These are phyloP conservation scores for Ogataea chonburiensis DNA, from an alignment of 805 yeast species.

Conservation along the genomic window DNA sequence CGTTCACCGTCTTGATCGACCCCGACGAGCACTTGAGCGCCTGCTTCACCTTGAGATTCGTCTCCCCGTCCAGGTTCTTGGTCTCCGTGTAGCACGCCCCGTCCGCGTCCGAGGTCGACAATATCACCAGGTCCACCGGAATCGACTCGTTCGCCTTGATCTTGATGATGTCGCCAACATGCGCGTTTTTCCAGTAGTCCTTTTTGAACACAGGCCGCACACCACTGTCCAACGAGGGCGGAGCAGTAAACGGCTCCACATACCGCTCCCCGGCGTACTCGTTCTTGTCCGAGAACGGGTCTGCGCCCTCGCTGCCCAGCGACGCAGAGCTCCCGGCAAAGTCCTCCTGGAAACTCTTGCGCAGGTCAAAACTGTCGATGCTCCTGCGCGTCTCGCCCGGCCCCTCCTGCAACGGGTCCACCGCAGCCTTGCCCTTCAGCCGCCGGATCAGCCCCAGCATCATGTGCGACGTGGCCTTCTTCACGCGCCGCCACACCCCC, in stretches of 20 bases:
- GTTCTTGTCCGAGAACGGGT: constrained; percentile 28
- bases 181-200: constrained; percentile 68
- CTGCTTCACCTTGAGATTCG: constrained; percentile 74
- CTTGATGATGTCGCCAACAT: constrained; percentile 72
- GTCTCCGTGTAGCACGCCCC: constrained; percentile 73
- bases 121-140: constrained; percentile 71
- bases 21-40: constrained; percentile 58
- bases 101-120: constrained; percentile 69
- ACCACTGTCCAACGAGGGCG: constrained; percentile 18
- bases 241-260: constrained; percentile 32
- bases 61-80: constrained; percentile 78
- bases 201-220: constrained; percentile 35
- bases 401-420: constrained; percentile 28
- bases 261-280: constrained; percentile 14
- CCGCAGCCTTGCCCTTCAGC: constrained; percentile 23
- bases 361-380: constrained; percentile 35
- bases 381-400: constrained; percentile 29
- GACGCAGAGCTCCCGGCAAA: constrained; percentile 19
- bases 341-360: constrained; percentile 29
- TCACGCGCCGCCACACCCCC: constrained; percentile 66
- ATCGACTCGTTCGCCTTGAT: constrained; percentile 69
- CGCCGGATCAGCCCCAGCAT: constrained; percentile 19
- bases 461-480: constrained; percentile 41
- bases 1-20: constrained; percentile 40
- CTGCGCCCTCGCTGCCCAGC: constrained; percentile 14